phyloP scores from a whole-genome alignment of 768 basidiomycete genomes.

The Amyloporia xantha region DNA sequence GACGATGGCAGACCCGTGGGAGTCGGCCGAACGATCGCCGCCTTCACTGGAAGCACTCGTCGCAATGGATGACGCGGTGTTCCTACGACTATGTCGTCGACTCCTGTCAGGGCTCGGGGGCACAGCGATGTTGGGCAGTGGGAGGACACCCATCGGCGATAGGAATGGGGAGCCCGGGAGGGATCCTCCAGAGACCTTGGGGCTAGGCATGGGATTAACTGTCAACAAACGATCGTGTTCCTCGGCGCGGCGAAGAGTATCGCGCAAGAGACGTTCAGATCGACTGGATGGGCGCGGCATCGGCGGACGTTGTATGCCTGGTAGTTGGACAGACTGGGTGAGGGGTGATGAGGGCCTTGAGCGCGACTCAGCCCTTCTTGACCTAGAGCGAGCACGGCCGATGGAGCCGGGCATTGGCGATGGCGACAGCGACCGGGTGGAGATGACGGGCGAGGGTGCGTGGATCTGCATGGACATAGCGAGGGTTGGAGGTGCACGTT shows the following conservation, averaged over 20 bases:
- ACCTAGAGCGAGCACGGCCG: slow-evolving; percentile 17
- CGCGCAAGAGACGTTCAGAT: slow-evolving; percentile 49
- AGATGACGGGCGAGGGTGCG: slow-evolving; percentile 24
- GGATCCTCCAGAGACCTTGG: slow-evolving; percentile 8
- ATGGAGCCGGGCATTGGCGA: slow-evolving; percentile 5
- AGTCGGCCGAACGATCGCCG: slow-evolving; percentile 12
- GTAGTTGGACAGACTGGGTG: slow-evolving; percentile 16
- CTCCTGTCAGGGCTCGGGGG: not conserved
- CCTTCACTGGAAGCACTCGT: slow-evolving; percentile 19
- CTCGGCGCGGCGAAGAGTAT: slow-evolving; percentile 46
- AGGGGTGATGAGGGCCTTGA: slow-evolving; percentile 20
- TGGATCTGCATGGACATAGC: slow-evolving; percentile 32
- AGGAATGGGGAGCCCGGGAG: slow-evolving; percentile 7
- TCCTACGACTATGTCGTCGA: slow-evolving; percentile 23
- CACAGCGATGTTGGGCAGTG: not conserved
- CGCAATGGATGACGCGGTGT: slow-evolving; percentile 18
- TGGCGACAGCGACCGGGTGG: slow-evolving; percentile 13
- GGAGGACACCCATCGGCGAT: not conserved
- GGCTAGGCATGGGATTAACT: slow-evolving; percentile 21
- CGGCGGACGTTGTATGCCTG: slow-evolving; percentile 18
- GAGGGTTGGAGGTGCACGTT: slow-evolving; percentile 27
- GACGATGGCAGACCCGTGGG: slow-evolving; percentile 7
- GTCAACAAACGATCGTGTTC: slow-evolving; percentile 31
- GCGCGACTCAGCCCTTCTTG: slow-evolving; percentile 14
- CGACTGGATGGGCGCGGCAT: slow-evolving; percentile 39